Base-by-base conservation (phyloP, 805 yeast genomes). In the Yamadazyma tumulicola region DNA sequence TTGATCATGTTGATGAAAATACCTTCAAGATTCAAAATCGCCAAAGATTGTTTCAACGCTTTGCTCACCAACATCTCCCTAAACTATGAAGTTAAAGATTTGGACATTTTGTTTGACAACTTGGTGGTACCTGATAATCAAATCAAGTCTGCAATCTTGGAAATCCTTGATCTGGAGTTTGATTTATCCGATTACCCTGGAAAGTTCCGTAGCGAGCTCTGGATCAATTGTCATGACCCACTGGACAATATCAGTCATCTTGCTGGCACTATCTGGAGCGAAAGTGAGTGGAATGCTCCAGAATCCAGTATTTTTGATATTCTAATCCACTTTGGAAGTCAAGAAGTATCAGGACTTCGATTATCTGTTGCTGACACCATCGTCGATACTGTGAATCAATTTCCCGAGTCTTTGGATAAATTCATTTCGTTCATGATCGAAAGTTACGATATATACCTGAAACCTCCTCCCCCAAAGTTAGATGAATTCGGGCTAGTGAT, bases 211-310 rank as follows among this genome's bases (percentile, higher is more conserved):
- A 74, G 75, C 37, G 95, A 89, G 54, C 59, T 93, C 15, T 89
- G 85, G 78, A 78, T 93, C 38, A 72, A 85, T 16, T 69, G 75
- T 39, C 87, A 81, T 53, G 96, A 88, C 53, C 80, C 77, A 29
- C 87, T 81, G 32, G 72, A 70, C 12, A 54, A 66, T 8, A 77
- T 77, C 39, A 69, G 80, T 4, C 81, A 76, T 17, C 49, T 81
- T 12, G 96, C 97, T 0, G 59, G 61, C 13, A 81, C 91, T 1
- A 85, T 93, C 39, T 93, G 97, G 97, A 73, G 76, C 21, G 96
- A 88, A 46, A 85, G 79, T 53, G 64, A 64, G 2, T 79, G 81
- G 40, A 44, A 51, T n/a, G 51, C 83, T 26, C 63, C 69, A 3
- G 59, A 61, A 4, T 69, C 84, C 0, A 29, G 26, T 32, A 38